phyloP scores from a whole-genome alignment of 176 grass and related monocot genomes.

The Zea luxurians region DNA sequence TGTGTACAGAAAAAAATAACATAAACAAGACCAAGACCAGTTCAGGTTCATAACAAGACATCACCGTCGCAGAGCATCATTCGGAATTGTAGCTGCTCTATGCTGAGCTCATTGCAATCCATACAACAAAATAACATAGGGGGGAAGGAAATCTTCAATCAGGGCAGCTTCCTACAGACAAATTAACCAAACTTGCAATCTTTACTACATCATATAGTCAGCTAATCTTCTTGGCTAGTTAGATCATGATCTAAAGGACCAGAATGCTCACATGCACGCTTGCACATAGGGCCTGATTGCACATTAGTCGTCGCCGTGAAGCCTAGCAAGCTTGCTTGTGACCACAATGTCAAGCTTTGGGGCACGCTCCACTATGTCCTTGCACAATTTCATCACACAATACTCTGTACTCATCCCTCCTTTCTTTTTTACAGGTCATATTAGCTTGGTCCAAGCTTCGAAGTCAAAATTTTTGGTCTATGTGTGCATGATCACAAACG shows the following conservation, averaged over 20 bases:
- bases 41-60: background rate
- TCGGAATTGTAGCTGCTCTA: background rate
- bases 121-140: background rate
- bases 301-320: background rate
- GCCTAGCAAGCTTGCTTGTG: background rate
- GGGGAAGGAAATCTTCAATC: too few relatives aligned
- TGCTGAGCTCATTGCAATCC: background rate
- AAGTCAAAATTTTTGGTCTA: too few relatives aligned
- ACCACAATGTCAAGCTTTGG: background rate
- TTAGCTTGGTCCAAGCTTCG: too few relatives aligned
- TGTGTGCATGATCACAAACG: background rate
- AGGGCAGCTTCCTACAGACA: too few relatives aligned
- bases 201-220: too few relatives aligned
- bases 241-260: too few relatives aligned
- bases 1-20: too few relatives aligned
- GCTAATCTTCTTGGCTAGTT: background rate
- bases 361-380: background rate
- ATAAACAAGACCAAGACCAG: background rate
- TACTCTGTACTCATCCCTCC: too few relatives aligned
- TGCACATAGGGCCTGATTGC: too few relatives aligned
- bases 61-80: background rate
- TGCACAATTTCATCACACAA: background rate
- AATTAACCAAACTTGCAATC: too few relatives aligned
- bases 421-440: too few relatives aligned
- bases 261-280: too few relatives aligned